These are phyloP conservation scores for Tricholoma furcatifolium DNA, from an alignment of 768 basidiomycete genomes.

Conservation along the genomic window DNA sequence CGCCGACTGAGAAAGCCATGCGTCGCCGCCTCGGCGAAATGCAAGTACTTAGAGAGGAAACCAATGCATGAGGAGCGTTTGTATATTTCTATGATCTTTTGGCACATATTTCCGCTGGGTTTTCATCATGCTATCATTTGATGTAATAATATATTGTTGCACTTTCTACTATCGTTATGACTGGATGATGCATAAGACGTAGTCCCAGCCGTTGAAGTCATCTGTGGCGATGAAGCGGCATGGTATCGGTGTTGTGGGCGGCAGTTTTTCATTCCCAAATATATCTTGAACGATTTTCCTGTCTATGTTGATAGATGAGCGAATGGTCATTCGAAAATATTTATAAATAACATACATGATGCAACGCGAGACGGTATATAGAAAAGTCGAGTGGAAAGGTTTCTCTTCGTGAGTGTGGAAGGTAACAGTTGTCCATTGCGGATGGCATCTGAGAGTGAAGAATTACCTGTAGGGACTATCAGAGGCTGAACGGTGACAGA, in stretches of 20 bases:
- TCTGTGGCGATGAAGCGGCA: conserved; percentile 48
- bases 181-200: conserved; percentile 48
- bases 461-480: conserved; percentile 9
- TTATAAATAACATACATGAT: conserved; percentile 25
- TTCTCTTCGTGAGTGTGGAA: not conserved
- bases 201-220: conserved; percentile 50
- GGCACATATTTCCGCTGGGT: conserved; percentile 3
- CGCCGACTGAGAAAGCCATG: conserved; percentile 90
- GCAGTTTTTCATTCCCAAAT: conserved; percentile 25
- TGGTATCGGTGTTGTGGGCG: conserved; percentile 49
- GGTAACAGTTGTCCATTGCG: not conserved
- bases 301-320: conserved; percentile 15
- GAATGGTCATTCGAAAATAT: not conserved
- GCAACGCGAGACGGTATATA: conserved; percentile 29
- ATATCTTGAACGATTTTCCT: conserved; percentile 21
- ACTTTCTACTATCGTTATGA: conserved; percentile 18
- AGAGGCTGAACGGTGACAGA: not conserved
- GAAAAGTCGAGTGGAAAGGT: conserved; percentile 47
- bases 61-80: conserved; percentile 32
- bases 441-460: conserved; percentile 6
- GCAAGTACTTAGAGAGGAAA: conserved; percentile 68
- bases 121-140: not conserved
- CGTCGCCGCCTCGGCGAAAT: conserved; percentile 77
- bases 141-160: conserved; percentile 6
- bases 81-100: conserved; percentile 4